phyloP scores from a whole-genome alignment of 1,139 yeast species.

The Trichomonascaceae sp. region DNA sequence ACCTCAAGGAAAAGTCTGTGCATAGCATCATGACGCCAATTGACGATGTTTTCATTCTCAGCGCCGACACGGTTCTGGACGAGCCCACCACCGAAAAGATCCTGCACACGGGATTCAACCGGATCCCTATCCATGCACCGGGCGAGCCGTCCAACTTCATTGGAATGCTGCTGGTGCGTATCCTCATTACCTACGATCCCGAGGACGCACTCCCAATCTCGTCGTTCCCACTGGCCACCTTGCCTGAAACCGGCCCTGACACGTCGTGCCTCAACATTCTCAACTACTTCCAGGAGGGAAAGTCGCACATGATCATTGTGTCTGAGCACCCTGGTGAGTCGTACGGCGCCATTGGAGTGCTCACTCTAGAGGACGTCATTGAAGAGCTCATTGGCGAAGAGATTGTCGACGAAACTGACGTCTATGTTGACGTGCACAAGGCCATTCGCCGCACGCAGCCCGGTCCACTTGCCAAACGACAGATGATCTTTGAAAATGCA shows the following conservation, averaged over 20 bases:
- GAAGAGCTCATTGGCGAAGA: slow-evolving; percentile 97
- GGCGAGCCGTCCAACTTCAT: slow-evolving; percentile 81
- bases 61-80: slow-evolving; percentile 72
- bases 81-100: slow-evolving; percentile 80
- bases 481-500: not conserved
- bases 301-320: slow-evolving; percentile 93
- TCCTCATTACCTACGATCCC: slow-evolving; percentile 89
- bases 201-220: slow-evolving; percentile 91
- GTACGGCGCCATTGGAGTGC: slow-evolving; percentile 77
- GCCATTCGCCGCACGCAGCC: slow-evolving; percentile 66
- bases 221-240: slow-evolving; percentile 85
- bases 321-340: slow-evolving; percentile 81
- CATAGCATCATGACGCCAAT: slow-evolving; percentile 88
- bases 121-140: slow-evolving; percentile 93
- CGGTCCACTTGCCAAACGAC: slow-evolving; percentile 65
- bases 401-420: slow-evolving; percentile 95
- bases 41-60: slow-evolving; percentile 77
- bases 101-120: slow-evolving; percentile 84
- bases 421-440: slow-evolving; percentile 78
- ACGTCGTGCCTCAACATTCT: slow-evolving; percentile 89
- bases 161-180: slow-evolving; percentile 90
- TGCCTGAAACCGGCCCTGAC: slow-evolving; percentile 86
- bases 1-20: slow-evolving; percentile 83
- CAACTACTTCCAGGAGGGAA: slow-evolving; percentile 95
- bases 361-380: slow-evolving; percentile 91